Evolutionary conservation across 257 asterid genomes (phyloP).

Genomic region (Solanum raphanifolium): DNA sequence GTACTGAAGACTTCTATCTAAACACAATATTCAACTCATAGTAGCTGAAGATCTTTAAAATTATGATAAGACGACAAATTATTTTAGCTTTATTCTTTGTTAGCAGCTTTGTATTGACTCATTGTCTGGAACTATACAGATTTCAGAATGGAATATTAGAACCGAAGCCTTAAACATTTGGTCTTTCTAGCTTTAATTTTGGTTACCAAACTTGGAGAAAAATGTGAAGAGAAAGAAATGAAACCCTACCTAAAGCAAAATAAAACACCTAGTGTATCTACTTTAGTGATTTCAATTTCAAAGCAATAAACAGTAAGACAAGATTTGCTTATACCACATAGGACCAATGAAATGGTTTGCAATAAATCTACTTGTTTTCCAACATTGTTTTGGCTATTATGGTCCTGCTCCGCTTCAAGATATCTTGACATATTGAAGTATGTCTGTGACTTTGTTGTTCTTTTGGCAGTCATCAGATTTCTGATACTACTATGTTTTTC

Average conservation of each 20-base stretch:
- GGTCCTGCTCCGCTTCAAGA: neutral
- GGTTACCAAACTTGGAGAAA: neutral
- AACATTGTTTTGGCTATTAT: neutral
- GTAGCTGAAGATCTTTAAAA: neutral
- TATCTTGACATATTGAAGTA: neutral
- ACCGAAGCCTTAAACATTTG: neutral
- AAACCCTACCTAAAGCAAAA: neutral
- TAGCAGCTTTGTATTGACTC: neutral
- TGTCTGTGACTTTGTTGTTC: neutral
- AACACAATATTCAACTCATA: neutral
- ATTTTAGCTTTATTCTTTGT: neutral
- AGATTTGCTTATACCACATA: neutral
- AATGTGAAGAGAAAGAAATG: neutral
- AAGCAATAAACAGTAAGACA: neutral
- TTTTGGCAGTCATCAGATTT: neutral
- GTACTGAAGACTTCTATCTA: neutral
- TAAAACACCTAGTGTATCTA: neutral
- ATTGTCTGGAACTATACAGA: neutral
- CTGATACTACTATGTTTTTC: conserved; percentile 5
- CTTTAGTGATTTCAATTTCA: neutral
- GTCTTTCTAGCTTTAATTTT: neutral
- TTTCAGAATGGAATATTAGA: neutral
- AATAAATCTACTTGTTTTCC: neutral
- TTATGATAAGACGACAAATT: neutral
- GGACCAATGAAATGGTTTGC: neutral